Percentiles rank a stretch among this genome's conserved stretches.
Conservation (phyloP, 768 basidiomycete genomes). For the Tulasnella sp. region DNA sequence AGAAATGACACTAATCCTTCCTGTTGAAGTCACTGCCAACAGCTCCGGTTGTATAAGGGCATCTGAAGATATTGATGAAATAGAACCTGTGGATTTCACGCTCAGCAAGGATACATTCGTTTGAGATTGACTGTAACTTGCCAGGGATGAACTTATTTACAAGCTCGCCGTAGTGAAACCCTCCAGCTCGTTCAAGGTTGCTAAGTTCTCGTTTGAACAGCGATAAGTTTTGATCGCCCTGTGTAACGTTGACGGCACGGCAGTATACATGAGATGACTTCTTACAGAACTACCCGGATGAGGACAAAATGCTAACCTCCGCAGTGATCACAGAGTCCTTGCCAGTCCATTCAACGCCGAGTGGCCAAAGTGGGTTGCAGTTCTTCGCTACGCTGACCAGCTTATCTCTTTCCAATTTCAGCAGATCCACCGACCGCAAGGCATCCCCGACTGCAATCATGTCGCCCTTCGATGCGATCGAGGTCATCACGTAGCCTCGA, state of each 20-base stretch:
- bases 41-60: constrained; percentile 42
- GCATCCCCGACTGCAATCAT: constrained; percentile 66
- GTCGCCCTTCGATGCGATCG: constrained; percentile 44
- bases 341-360: constrained; percentile 48
- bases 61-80: constrained; percentile 36
- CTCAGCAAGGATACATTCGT: not conserved
- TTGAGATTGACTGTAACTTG: constrained; percentile 25
- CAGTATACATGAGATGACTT: not conserved
- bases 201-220: constrained; percentile 43
- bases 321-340: constrained; percentile 52
- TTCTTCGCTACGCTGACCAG: constrained; percentile 55
- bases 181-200: constrained; percentile 51
- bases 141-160: constrained; percentile 67
- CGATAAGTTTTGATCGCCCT: constrained; percentile 61
- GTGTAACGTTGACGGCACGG: not conserved
- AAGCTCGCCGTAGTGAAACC: constrained; percentile 63
- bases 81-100: constrained; percentile 35
- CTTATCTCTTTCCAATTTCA: constrained; percentile 38
- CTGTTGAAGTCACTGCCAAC: constrained; percentile 66
- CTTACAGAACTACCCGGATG: not conserved
- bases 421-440: constrained; percentile 63
- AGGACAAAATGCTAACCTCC: constrained; percentile 43
- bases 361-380: constrained; percentile 64
- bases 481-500: constrained; percentile 70
- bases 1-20: constrained; percentile 62